Evolutionary conservation across 2,329 filamentous ascomycete genomes (phyloP).

Genomic region (Cordyceps tenuipes): DNA sequence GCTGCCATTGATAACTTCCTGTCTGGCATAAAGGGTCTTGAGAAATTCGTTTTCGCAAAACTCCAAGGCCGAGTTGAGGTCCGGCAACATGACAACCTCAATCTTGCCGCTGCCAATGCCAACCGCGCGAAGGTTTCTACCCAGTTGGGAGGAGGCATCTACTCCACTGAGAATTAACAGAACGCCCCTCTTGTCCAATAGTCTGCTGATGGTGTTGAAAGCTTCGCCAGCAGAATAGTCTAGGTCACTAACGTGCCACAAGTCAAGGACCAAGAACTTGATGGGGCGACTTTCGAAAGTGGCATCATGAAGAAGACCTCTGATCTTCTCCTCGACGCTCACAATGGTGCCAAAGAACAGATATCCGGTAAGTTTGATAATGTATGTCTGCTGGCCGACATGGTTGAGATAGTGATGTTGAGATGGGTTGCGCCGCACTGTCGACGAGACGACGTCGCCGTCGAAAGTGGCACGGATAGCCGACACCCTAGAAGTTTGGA

Average conservation of each 20-base stretch:
- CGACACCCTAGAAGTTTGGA: conserved; percentile 83
- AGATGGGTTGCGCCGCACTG: conserved; percentile 80
- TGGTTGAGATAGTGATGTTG: conserved; percentile 81
- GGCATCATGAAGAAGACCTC: conserved; percentile 73
- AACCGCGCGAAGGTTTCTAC: conserved; percentile 71
- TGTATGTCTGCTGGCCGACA: conserved; percentile 78
- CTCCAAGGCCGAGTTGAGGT: conserved; percentile 88
- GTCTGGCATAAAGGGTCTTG: conserved; percentile 66
- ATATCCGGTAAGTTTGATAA: conserved; percentile 87
- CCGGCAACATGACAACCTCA: conserved; percentile 72
- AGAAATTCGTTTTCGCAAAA: conserved; percentile 92
- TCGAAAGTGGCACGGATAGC: conserved; percentile 87
- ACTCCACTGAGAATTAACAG: conserved; percentile 78
- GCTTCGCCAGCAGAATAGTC: conserved; percentile 96
- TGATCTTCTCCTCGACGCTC: conserved; percentile 82
- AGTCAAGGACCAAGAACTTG: conserved; percentile 80
- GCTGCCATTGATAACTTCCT: conserved; percentile 48
- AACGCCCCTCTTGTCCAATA: conserved; percentile 70
- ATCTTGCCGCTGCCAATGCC: conserved; percentile 68
- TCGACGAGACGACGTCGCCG: conserved; percentile 82
- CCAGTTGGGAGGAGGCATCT: conserved; percentile 65
- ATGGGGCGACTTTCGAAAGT: conserved; percentile 72
- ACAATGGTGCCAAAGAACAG: conserved; percentile 99
- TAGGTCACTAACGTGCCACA: conserved; percentile 81
- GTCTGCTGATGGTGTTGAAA: conserved; percentile 83